Conservation (phyloP, 352 stramenopile species). For the Blastocystis sp. region DNA sequence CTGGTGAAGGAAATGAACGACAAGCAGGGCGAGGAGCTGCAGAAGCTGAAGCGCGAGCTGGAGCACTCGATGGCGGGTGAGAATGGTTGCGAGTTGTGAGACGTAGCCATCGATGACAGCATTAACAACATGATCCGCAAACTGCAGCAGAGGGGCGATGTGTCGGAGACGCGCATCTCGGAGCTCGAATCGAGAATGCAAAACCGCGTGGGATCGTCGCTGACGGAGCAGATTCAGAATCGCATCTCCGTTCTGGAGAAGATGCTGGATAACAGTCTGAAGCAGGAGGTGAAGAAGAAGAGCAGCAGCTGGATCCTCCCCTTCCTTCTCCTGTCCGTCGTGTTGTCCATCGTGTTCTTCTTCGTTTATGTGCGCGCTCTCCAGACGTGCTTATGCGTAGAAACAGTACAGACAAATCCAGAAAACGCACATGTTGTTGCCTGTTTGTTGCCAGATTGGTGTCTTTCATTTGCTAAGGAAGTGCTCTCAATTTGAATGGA, state of each 20-base stretch:
- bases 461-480: not conserved
- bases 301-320: conserved; percentile 55
- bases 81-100: conserved; percentile 73
- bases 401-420: conserved; percentile 43
- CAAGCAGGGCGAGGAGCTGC: conserved; percentile 35
- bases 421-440: conserved; percentile 56
- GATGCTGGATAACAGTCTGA: not conserved
- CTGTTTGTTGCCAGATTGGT: conserved; percentile 9
- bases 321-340: conserved; percentile 45
- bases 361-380: conserved; percentile 56
- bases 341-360: conserved; percentile 48
- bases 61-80: conserved; percentile 77
- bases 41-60: conserved; percentile 73
- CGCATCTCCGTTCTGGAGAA: conserved; percentile 44
- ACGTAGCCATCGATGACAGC: conserved; percentile 78
- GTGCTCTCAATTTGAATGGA: too few relatives aligned
- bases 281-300: conserved; percentile 59
- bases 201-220: conserved; percentile 45
- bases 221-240: conserved; percentile 28
- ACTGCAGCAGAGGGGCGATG: conserved; percentile 75
- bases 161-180: conserved; percentile 72
- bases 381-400: not conserved
- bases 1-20: conserved; percentile 33
- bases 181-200: conserved; percentile 71
- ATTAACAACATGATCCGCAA: conserved; percentile 81